A percentile compares a stretch with the other conserved stretches of the same genome.
phyloP scores from a whole-genome alignment of 2,329 filamentous ascomycete genomes.

The Penicillium sp. region DNA sequence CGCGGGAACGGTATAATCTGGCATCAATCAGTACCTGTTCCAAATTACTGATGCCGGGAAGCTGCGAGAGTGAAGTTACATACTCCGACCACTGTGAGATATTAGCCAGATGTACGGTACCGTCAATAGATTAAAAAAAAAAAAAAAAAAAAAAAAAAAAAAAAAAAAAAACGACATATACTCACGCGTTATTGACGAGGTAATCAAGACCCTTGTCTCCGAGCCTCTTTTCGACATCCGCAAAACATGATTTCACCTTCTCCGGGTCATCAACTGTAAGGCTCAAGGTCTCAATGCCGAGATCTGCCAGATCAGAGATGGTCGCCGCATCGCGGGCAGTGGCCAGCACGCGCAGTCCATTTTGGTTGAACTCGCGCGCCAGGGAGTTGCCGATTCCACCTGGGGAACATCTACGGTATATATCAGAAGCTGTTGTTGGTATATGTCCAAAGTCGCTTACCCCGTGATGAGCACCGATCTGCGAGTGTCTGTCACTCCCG shows the following conservation, averaged over 20 bases:
- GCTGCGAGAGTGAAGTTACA: slow-evolving; percentile 7
- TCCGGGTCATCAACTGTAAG: slow-evolving; percentile 52
- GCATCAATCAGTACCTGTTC: background rate
- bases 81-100: slow-evolving; percentile 30
- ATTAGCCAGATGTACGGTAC: background rate
- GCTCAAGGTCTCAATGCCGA: slow-evolving; percentile 54
- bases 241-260: slow-evolving; percentile 49
- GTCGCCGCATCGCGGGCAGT: slow-evolving; percentile 53
- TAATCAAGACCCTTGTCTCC: slow-evolving; percentile 52
- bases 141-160: too few relatives aligned
- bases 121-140: too few relatives aligned
- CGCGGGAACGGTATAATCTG: slow-evolving; percentile 57
- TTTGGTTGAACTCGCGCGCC: slow-evolving; percentile 54
- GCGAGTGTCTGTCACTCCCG: slow-evolving; percentile 29
- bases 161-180: slow-evolving; percentile 1
- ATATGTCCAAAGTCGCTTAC: slow-evolving; percentile 25
- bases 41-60: background rate
- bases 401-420: slow-evolving; percentile 35
- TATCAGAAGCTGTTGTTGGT: slow-evolving; percentile 5
- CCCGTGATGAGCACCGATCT: slow-evolving; percentile 44
- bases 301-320: slow-evolving; percentile 49
- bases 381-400: slow-evolving; percentile 60
- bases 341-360: slow-evolving; percentile 56
- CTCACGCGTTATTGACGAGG: slow-evolving; percentile 57
- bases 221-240: slow-evolving; percentile 47